Evolutionary conservation across 305 asterid genomes (phyloP), one percentile per base, ranked within the genome.

Genomic region (Fraxinus baroniana): DNA sequence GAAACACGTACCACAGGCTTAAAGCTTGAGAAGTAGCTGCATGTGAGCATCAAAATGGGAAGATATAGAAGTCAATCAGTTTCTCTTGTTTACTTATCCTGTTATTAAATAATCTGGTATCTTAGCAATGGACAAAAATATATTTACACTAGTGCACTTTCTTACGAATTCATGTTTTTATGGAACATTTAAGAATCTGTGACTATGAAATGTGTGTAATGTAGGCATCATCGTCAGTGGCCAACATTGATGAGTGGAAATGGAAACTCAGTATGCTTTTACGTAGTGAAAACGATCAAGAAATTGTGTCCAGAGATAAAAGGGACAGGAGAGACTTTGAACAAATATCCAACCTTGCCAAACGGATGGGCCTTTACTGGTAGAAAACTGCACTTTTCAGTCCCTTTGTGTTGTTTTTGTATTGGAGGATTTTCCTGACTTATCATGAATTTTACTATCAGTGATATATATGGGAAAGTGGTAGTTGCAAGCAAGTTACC

Each of bases 191-290:
- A 60, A 30, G 57, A 79, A 66, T 20, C 26, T 39, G 28, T 80
- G 78, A 41, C 71, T 77, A 49, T 79, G 77, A 84, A n/a, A 70
- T 78, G 4, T 82, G 46, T 79, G 17, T 71, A 52, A 76, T 89
- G 81, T 78, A 96, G 98, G 98, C 97, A 64, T 94, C 99, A 24
- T 96, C 98, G 13, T 93, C 99, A 0, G 99, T 96, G 86, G 99
- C 98, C 68, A 96, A 96, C 85, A 91, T 96, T 84, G 98, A 96
- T 77, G 98, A 93, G 90, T 94, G 99, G 99, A 96, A 93, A 90
- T 96, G 98, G 98, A 96, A 96, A 80, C 96, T 96, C 84, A 86
- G 92, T 88, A 90, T 94, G 97, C 87, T 96, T 84, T 76, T 87
- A 81, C 92, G 94, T 39, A 90, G 82, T 84, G 98, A 94, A 52